phyloP scores from a whole-genome alignment of 2,329 filamentous ascomycete species.

The Eutypa lata region DNA sequence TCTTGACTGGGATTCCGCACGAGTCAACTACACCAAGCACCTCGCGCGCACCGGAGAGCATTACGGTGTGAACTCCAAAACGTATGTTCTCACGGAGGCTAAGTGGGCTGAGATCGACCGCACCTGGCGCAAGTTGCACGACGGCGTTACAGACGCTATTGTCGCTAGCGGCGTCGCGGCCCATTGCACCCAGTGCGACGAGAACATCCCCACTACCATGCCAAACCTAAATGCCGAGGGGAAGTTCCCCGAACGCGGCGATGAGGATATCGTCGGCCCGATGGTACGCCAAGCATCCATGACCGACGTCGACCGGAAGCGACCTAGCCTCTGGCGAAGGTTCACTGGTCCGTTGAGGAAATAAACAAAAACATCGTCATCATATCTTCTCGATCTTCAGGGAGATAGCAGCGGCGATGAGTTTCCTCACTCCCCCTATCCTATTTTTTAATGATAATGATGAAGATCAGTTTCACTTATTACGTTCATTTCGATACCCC shows the following conservation, averaged over 20 bases:
- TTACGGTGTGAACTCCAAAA: conserved; percentile 86
- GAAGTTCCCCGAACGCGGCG: conserved; percentile 85
- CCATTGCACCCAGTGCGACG: conserved; percentile 46
- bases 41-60: conserved; percentile 85
- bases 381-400: no score
- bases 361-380: conserved; percentile 5
- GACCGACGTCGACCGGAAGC: conserved; percentile 30
- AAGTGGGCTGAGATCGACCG: conserved; percentile 84
- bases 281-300: conserved; percentile 67
- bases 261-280: conserved; percentile 89
- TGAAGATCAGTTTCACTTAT: neutral
- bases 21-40: conserved; percentile 85
- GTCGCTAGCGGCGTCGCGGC: conserved; percentile 36
- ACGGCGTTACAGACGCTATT: conserved; percentile 57
- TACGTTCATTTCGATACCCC: conserved; percentile 4
- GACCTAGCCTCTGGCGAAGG: conserved; percentile 29
- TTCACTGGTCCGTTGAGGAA: conserved; percentile 28
- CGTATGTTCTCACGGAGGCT: conserved; percentile 77
- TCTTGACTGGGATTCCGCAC: conserved; percentile 77
- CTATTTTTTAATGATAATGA: neutral
- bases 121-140: conserved; percentile 69
- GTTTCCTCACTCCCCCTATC: neutral
- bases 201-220: conserved; percentile 60
- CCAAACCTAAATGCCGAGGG: conserved; percentile 70
- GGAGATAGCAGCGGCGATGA: no score